Evolutionary conservation across 2,329 filamentous ascomycete species (phyloP).

Genomic region (Trichophyton verrucosum): DNA sequence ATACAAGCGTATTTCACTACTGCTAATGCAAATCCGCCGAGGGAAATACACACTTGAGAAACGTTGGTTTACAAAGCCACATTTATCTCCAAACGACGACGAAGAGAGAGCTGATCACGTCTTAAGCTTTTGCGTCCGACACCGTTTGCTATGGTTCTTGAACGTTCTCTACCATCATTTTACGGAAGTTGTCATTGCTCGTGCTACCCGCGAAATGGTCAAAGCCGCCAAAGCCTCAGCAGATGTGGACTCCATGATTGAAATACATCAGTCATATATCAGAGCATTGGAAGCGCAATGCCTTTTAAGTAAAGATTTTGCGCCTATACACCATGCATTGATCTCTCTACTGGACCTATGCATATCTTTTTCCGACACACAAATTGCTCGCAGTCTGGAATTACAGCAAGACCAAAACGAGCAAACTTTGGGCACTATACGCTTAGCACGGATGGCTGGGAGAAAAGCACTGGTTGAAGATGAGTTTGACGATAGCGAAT

Average conservation of each 20-base stretch:
- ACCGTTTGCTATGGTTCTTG: constrained; percentile 64
- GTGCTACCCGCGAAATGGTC: constrained; percentile 46
- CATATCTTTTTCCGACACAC: constrained; percentile 54
- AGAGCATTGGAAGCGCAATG: constrained; percentile 53
- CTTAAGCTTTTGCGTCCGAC: constrained; percentile 42
- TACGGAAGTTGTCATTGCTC: constrained; percentile 56
- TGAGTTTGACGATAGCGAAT: constrained; percentile 18
- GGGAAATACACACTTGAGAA: constrained; percentile 55
- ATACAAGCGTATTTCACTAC: constrained; percentile 62
- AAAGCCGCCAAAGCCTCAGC: constrained; percentile 46
- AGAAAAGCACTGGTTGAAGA: constrained; percentile 13
- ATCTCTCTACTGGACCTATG: constrained; percentile 66
- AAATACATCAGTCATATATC: constrained; percentile 53
- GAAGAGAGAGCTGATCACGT: constrained; percentile 19
- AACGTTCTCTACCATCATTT: constrained; percentile 65
- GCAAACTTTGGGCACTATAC: constrained; percentile 10
- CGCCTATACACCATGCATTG: constrained; percentile 58
- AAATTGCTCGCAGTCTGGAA: constrained; percentile 31
- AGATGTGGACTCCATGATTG: constrained; percentile 73
- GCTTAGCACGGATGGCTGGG: constrained; percentile 11
- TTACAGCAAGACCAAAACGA: constrained; percentile 28
- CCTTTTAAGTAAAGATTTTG: constrained; percentile 55
- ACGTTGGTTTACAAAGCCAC: constrained; percentile 26
- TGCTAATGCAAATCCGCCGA: constrained; percentile 66
- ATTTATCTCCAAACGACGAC: constrained; percentile 32